Conservation (phyloP, 2,329 filamentous ascomycete genomes). For the Nemania sp. region DNA sequence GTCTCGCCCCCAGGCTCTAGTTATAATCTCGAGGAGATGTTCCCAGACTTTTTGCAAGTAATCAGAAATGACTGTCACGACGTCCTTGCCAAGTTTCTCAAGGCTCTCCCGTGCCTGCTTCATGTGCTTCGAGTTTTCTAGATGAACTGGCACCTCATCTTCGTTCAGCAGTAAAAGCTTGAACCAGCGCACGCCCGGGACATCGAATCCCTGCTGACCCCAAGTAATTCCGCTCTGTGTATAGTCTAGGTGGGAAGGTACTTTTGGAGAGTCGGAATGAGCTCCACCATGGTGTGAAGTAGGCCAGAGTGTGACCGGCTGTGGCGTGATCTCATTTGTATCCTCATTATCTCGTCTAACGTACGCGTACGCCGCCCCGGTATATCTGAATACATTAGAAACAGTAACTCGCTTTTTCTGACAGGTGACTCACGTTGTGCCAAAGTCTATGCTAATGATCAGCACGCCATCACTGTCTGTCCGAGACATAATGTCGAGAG, state of each 20-base stretch:
- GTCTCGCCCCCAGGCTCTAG: conserved; percentile 26
- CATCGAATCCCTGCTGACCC: conserved; percentile 5
- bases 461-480: neutral
- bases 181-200: conserved; percentile 7
- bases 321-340: neutral
- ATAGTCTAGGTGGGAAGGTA: conserved; percentile 9
- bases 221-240: neutral
- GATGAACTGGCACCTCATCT: neutral
- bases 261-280: conserved; percentile 7
- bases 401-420: neutral
- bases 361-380: conserved; percentile 15
- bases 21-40: conserved; percentile 36
- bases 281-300: neutral
- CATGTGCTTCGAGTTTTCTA: conserved; percentile 29
- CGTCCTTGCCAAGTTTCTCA: conserved; percentile 18
- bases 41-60: conserved; percentile 44
- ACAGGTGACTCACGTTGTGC: conserved; percentile 15
- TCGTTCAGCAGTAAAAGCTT: conserved; percentile 19
- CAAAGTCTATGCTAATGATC: conserved; percentile 18
- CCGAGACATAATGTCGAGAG: neutral
- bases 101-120: conserved; percentile 7
- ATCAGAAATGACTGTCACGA: conserved; percentile 37
- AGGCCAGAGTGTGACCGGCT: conserved; percentile 10
- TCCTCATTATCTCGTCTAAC: neutral
- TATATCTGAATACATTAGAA: conserved; percentile 9